These are phyloP conservation scores for Erigeron canadensis DNA, from an alignment of 129 eudicot genomes.

Conservation along the genomic window DNA sequence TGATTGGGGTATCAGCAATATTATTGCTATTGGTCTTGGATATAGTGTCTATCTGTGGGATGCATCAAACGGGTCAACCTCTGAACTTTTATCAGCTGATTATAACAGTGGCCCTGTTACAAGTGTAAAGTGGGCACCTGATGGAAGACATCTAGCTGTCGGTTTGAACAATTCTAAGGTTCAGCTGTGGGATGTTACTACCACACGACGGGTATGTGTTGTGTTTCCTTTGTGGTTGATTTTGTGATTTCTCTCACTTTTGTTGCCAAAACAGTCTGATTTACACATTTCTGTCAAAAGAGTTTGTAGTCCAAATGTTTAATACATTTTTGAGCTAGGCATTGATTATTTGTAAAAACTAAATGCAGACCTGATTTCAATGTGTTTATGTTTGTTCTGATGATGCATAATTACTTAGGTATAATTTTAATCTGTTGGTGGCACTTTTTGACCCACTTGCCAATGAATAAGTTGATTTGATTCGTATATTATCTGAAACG, in stretches of 20 bases:
- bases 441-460: too few relatives aligned
- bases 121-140: constrained; percentile 70
- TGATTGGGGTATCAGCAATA: constrained; percentile 61
- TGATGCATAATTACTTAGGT: background rate
- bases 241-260: background rate
- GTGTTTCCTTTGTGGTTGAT: background rate
- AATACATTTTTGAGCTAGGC: background rate
- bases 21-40: constrained; percentile 55
- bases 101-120: constrained; percentile 59
- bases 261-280: background rate
- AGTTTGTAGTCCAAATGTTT: background rate
- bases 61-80: constrained; percentile 42
- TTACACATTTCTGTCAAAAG: background rate
- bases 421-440: too few relatives aligned
- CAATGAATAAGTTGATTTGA: too few relatives aligned
- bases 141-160: constrained; percentile 53
- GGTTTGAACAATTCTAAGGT: constrained; percentile 56
- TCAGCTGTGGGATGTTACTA: constrained; percentile 58
- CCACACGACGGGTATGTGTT: constrained; percentile 36
- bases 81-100: constrained; percentile 46
- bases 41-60: constrained; percentile 58
- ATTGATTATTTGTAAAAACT: background rate
- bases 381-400: background rate
- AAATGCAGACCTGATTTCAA: background rate
- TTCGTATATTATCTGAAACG: too few relatives aligned